phyloP scores from a whole-genome alignment of 768 basidiomycete species.

The Melanogaster broomeanus region DNA sequence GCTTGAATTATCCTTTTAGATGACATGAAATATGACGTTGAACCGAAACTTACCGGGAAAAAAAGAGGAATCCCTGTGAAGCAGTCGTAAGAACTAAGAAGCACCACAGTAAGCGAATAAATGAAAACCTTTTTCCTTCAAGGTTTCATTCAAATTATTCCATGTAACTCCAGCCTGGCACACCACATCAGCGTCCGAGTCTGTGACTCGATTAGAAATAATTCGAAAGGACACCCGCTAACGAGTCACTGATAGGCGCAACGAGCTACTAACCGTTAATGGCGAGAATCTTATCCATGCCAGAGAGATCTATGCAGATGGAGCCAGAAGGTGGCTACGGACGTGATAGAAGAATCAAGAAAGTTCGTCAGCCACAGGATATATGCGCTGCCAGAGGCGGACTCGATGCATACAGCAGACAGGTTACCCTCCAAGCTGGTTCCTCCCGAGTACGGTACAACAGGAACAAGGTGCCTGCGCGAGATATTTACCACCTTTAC shows the following conservation, averaged over 20 bases:
- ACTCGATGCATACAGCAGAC: constrained; percentile 51
- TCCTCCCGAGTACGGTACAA: constrained; percentile 79
- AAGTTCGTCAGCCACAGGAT: background rate
- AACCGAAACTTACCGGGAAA: constrained; percentile 10
- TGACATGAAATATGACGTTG: no score
- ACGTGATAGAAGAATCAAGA: background rate
- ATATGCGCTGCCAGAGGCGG: background rate
- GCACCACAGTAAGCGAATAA: background rate
- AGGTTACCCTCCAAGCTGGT: constrained; percentile 86
- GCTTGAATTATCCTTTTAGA: constrained; percentile 1
- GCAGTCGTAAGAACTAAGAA: background rate
- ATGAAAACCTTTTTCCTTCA: constrained; percentile 52
- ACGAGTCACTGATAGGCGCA: background rate
- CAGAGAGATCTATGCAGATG: constrained; percentile 59
- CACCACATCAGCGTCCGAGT: constrained; percentile 65
- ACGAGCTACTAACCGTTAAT: constrained; percentile 45
- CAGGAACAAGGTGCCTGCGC: constrained; percentile 64
- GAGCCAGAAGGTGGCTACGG: constrained; percentile 37
- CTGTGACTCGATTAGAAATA: constrained; percentile 33
- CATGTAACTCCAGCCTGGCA: constrained; percentile 77
- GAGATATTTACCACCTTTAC: constrained; percentile 74
- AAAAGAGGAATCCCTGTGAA: constrained; percentile 15
- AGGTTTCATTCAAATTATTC: constrained; percentile 68
- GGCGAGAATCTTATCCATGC: constrained; percentile 60
- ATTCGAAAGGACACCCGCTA: constrained; percentile 8